These are phyloP conservation scores for Phytophthora agathidicida DNA, from an alignment of 352 stramenopile species.

Conservation along the genomic window DNA sequence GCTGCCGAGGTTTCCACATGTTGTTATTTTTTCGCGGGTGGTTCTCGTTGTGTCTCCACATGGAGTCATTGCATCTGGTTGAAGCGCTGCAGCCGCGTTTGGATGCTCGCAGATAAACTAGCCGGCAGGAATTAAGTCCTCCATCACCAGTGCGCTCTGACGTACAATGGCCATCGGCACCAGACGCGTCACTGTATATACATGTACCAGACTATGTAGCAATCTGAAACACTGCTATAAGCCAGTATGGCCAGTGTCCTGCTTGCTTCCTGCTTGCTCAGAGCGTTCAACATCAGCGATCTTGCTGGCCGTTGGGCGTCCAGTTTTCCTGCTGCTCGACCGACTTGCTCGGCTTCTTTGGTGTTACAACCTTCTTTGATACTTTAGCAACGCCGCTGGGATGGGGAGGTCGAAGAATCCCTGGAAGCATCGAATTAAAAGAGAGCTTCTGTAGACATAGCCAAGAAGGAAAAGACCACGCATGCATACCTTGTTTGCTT, in stretches of 20 bases:
- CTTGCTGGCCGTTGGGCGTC: slow-evolving; percentile 21
- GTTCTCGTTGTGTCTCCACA: slow-evolving; percentile 4
- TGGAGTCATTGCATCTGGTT: slow-evolving; percentile 8
- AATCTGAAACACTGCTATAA: background rate
- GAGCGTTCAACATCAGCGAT: slow-evolving; percentile 3
- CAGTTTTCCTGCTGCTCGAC: slow-evolving; percentile 25
- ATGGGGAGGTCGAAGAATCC: background rate
- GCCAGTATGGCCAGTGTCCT: too few species aligned
- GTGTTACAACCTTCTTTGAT: slow-evolving; percentile 17
- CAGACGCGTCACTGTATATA: too few species aligned
- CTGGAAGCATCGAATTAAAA: slow-evolving; percentile 2
- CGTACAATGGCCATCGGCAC: too few species aligned
- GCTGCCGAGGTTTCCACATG: background rate
- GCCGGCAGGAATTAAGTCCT: too few species aligned
- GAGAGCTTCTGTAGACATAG: background rate
- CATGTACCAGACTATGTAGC: too few species aligned
- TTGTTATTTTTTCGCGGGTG: background rate
- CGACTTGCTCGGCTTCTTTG: slow-evolving; percentile 15
- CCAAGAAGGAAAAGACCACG: background rate
- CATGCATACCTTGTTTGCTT: slow-evolving; percentile 22
- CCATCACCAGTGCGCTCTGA: background rate
- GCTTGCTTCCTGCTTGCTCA: too few species aligned
- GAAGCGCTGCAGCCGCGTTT: slow-evolving; percentile 6
- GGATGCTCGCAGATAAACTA: slow-evolving; percentile 2
- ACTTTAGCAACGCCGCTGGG: slow-evolving; percentile 1